These are phyloP conservation scores for Drechslera avenae DNA, from an alignment of 2,329 filamentous ascomycete genomes.

Conservation along the genomic window DNA sequence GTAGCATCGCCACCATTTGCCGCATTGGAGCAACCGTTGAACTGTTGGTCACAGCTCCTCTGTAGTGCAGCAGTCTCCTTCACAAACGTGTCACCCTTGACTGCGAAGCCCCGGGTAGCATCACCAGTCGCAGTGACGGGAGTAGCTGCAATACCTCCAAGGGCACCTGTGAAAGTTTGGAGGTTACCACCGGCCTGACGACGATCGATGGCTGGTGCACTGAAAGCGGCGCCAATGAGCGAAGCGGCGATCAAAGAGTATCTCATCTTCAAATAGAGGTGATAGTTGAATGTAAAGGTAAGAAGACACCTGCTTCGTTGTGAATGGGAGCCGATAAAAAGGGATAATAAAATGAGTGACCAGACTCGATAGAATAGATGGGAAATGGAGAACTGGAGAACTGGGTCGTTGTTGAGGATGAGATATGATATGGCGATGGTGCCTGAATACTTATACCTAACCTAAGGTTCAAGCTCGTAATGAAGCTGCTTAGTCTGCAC, in stretches of 20 bases:
- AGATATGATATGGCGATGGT: not conserved
- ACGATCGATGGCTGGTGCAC: constrained; percentile 15
- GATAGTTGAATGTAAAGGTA: too few species aligned
- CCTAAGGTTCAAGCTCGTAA: too few species aligned
- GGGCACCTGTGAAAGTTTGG: constrained; percentile 32
- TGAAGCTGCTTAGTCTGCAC: too few species aligned
- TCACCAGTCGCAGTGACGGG: constrained; percentile 49
- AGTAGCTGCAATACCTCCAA: constrained; percentile 31
- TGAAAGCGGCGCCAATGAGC: constrained; percentile 24
- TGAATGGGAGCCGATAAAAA: constrained; percentile 5
- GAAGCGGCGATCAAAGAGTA: constrained; percentile 22
- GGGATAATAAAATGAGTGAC: constrained; percentile 29
- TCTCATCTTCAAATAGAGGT: constrained; percentile 28
- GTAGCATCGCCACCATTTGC: constrained; percentile 53
- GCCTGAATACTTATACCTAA: constrained; percentile 4
- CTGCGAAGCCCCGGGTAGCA: constrained; percentile 49
- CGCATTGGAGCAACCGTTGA: constrained; percentile 64
- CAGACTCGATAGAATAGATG: constrained; percentile 29
- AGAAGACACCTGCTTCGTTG: not conserved
- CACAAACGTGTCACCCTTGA: constrained; percentile 54
- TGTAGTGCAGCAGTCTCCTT: constrained; percentile 61
- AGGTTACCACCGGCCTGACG: constrained; percentile 24
- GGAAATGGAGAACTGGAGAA: not conserved
- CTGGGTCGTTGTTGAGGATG: constrained; percentile 2
- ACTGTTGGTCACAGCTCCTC: constrained; percentile 67